A percentile compares a stretch with the other conserved stretches of the same genome.
phyloP scores from a whole-genome alignment of 768 basidiomycete genomes.

The Suillus plorans region DNA sequence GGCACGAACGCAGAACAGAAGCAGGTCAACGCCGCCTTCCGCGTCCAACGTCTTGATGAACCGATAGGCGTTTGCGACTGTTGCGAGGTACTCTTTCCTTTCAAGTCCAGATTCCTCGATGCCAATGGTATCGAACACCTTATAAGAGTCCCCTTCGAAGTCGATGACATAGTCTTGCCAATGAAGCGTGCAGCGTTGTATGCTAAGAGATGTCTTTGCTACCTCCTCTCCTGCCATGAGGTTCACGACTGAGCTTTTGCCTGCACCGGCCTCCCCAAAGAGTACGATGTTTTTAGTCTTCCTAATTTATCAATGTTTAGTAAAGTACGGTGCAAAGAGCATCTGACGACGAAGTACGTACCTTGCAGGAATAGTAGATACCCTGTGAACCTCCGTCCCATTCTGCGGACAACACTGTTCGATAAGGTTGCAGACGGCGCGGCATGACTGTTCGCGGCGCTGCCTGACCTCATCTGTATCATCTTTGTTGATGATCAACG shows the following conservation, averaged over 20 bases:
- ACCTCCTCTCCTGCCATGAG: conserved; percentile 27
- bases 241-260: conserved; percentile 26
- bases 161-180: conserved; percentile 27
- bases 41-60: conserved; percentile 34
- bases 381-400: too few relatives aligned
- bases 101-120: conserved; percentile 28
- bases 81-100: conserved; percentile 20
- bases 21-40: conserved; percentile 38
- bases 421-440: conserved; percentile 3
- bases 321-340: neutral
- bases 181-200: conserved; percentile 36
- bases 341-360: neutral
- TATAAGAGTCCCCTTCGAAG: conserved; percentile 22
- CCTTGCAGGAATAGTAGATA: neutral
- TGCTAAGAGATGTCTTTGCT: conserved; percentile 24
- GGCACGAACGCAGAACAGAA: conserved; percentile 40
- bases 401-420: neutral
- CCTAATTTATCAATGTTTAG: neutral
- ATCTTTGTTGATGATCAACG: neutral
- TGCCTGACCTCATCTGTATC: neutral
- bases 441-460: conserved; percentile 9
- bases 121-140: conserved; percentile 35
- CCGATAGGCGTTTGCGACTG: conserved; percentile 30
- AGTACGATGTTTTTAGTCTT: conserved; percentile 25
- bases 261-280: conserved; percentile 39